phyloP scores from a whole-genome alignment of 2,329 filamentous ascomycete genomes.

The Neofusicoccum umdonicola region DNA sequence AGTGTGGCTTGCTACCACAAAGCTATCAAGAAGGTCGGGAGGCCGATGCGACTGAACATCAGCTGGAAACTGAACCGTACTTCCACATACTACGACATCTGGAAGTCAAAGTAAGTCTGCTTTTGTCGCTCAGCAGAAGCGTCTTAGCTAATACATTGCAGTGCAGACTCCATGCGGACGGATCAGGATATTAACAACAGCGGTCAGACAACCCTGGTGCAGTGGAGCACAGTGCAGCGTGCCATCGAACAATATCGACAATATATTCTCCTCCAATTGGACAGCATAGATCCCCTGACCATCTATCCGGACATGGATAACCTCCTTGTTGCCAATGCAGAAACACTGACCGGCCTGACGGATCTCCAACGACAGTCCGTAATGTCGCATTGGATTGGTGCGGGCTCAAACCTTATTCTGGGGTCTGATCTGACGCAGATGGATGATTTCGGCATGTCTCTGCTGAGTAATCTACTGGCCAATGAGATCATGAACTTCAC shows the following conservation, averaged over 20 bases:
- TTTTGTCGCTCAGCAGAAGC: neutral
- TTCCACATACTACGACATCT: constrained; percentile 24
- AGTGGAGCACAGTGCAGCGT: constrained; percentile 26
- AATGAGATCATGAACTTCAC: constrained; percentile 24
- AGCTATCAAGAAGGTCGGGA: constrained; percentile 26
- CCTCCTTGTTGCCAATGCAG: constrained; percentile 27
- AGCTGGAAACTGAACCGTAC: constrained; percentile 29
- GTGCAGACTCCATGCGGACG: constrained; percentile 28
- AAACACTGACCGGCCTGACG: constrained; percentile 24
- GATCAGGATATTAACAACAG: constrained; percentile 29
- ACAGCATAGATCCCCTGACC: constrained; percentile 21
- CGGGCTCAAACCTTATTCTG: constrained; percentile 28
- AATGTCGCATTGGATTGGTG: constrained; percentile 32
- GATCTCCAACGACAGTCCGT: constrained; percentile 26
- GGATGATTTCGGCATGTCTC: constrained; percentile 6
- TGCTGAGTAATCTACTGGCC: constrained; percentile 22
- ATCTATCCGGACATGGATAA: constrained; percentile 31
- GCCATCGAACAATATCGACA: constrained; percentile 32
- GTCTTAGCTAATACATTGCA: neutral
- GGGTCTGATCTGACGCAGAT: constrained; percentile 27
- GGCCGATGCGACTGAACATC: constrained; percentile 28
- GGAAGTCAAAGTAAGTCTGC: constrained; percentile 20
- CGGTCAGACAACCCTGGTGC: constrained; percentile 24
- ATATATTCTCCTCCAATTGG: constrained; percentile 24
- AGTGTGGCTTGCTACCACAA: constrained; percentile 26